Percentiles rank a stretch among this genome's conserved stretches.
Evolutionary conservation across 192 early-diverging fungal species (phyloP).

Genomic region (Cladochytrium replicatum): DNA sequence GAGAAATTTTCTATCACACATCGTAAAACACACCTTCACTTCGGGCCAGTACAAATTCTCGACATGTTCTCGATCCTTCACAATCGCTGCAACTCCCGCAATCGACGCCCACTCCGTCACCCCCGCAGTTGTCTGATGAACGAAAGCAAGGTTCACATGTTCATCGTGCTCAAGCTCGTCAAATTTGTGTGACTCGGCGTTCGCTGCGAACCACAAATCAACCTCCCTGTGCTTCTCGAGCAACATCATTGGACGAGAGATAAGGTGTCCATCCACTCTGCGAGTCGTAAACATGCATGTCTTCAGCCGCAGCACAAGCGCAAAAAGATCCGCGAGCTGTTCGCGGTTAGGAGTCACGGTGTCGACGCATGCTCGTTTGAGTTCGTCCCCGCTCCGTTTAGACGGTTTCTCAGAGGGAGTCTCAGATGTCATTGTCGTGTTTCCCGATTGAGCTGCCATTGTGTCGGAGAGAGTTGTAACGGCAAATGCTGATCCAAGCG

Average conservation of each 20-base stretch:
- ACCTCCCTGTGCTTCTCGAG: constrained; percentile 9
- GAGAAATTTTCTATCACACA: no score
- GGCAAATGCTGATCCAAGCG: no score
- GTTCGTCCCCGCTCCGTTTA: no score
- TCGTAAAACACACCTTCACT: constrained; percentile 3
- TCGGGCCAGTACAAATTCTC: constrained; percentile 24
- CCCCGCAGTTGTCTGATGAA: constrained; percentile 15
- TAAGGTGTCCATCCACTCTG: constrained; percentile 16
- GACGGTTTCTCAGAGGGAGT: no score
- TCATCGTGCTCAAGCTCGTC: constrained; percentile 31
- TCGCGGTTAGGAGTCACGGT: no score
- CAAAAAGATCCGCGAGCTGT: no score
- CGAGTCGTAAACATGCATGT: constrained; percentile 40
- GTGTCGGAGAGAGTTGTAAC: no score
- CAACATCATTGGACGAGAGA: constrained; percentile 19
- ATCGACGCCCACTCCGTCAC: constrained; percentile 38
- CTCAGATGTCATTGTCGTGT: no score
- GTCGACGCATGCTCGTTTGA: no score
- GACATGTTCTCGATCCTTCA: constrained; percentile 30
- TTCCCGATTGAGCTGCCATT: no score
- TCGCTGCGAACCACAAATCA: constrained; percentile 37
- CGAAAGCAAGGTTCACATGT: constrained; percentile 34
- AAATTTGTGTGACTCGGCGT: constrained; percentile 34
- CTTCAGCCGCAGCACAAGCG: no score
- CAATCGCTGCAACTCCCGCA: constrained; percentile 24